Percentiles rank a stretch among this genome's conserved stretches.
These are phyloP conservation scores for Solanum hybrid DNA, from an alignment of 305 asterid genomes.

Conservation along the genomic window DNA sequence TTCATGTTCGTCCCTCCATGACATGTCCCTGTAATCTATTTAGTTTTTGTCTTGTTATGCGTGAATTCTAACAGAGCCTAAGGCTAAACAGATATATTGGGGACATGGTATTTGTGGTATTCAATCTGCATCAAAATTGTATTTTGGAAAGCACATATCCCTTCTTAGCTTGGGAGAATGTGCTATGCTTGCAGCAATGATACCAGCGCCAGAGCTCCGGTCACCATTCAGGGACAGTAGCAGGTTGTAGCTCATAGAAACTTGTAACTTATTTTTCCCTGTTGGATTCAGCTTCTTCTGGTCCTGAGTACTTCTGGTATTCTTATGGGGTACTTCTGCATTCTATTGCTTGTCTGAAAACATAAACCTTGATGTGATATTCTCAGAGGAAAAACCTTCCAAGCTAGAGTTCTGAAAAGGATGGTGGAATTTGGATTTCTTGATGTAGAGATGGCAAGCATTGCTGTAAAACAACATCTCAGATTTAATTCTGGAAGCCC, in stretches of 20 bases:
- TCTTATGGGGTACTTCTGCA: not conserved
- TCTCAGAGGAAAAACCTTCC: constrained; percentile 25
- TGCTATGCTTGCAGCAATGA: constrained; percentile 26
- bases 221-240: constrained; percentile 26
- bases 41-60: not conserved
- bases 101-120: constrained; percentile 31
- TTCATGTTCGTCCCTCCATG: not conserved
- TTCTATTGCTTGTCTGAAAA: not conserved
- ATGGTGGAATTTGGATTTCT: constrained; percentile 24
- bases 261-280: not conserved
- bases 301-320: not conserved
- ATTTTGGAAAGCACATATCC: constrained; percentile 22
- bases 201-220: constrained; percentile 23
- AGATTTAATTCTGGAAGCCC: constrained; percentile 8
- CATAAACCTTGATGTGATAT: not conserved
- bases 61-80: not conserved
- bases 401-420: constrained; percentile 31
- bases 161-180: constrained; percentile 26
- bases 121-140: constrained; percentile 22
- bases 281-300: not conserved
- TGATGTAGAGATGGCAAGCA: constrained; percentile 18
- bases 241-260: constrained; percentile 12
- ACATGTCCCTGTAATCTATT: not conserved
- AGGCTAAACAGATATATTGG: constrained; percentile 21
- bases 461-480: constrained; percentile 11